Base-by-base conservation (phyloP, 2,329 filamentous ascomycete species). In the Phaeophleospora eucalypticola region DNA sequence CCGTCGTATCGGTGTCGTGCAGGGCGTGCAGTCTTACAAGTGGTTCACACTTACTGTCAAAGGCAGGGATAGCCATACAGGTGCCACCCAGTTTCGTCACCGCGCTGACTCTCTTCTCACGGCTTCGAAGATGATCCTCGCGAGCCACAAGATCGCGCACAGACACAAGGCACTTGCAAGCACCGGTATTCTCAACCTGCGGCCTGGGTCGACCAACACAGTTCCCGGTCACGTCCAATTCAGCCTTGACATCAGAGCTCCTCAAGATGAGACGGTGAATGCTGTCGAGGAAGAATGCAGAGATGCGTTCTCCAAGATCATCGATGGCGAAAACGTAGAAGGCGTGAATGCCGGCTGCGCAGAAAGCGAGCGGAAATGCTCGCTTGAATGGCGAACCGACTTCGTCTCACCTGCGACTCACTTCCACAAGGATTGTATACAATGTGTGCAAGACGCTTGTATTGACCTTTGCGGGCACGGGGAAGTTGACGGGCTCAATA, bases 1-100 rank as follows among this genome's bases (percentile, higher is more conserved):
- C 19, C 76, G 82, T 54, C 81, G 82, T 44, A 76, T 91, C 42
- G 83, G 84, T 17, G 76, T 87, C 4, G 86, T 90, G 3, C 77
- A 78, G 24, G 85, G 84, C 2, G 85, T 86, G 1, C 86, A 89
- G 62, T 83, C 83, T 4, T 89, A 87, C 65, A 79, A 81, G 48
- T 89, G 86, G 86, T 82, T 82, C 64, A 84, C 79, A 0, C 65
- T 89, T 32, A 79, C 78, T 4, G 76, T 89, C 2, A 71, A 71
- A 8, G 86, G 86, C 1, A 71, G 79, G 55, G 85, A 88, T 56
- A 80, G 80, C 4, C 86, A 90, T 61, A 88, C 86, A 0, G 86
- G 86, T 1, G 88, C 86, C 0, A 90, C 86, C 0, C 81, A 82
- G 21, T 80, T 87, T 39, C 68, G 73, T 27, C 77, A 80, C 46